Conservation (phyloP, 768 basidiomycete genomes). For the Pulveroboletus frians region DNA sequence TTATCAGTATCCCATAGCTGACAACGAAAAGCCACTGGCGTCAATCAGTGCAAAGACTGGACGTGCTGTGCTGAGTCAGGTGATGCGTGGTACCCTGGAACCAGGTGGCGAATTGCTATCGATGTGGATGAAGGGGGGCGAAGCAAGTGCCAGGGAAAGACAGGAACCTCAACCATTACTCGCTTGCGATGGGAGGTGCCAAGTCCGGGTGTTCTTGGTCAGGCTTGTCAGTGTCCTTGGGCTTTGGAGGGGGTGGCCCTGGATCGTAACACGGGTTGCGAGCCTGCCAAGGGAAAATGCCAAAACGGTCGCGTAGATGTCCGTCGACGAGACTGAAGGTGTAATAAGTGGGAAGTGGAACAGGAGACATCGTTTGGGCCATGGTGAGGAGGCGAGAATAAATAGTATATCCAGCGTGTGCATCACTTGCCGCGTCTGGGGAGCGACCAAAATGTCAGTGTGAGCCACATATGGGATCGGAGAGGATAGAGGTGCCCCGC, state of each 20-base stretch:
- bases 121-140: too few species aligned
- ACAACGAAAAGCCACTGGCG: background rate
- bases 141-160: background rate
- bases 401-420: conserved; percentile 55
- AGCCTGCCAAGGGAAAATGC: conserved; percentile 43
- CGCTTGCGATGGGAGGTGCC: background rate
- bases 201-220: background rate
- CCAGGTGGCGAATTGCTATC: too few species aligned
- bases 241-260: conserved; percentile 52
- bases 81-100: background rate
- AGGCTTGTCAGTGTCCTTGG: conserved; percentile 17
- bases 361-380: conserved; percentile 32
- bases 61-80: background rate
- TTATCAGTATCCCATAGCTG: background rate
- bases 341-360: conserved; percentile 41
- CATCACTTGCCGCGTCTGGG: conserved; percentile 69
- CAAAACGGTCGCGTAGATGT: conserved; percentile 36
- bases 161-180: background rate
- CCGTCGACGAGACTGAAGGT: conserved; percentile 53
- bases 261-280: conserved; percentile 68
- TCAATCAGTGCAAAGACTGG: background rate
- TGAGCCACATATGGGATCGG: background rate
- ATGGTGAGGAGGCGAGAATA: conserved; percentile 45
- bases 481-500: conserved; percentile 18
- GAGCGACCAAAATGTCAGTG: conserved; percentile 7